Evolutionary conservation across 2,329 filamentous ascomycete species (phyloP).

Genomic region (Scytalidium sp.): DNA sequence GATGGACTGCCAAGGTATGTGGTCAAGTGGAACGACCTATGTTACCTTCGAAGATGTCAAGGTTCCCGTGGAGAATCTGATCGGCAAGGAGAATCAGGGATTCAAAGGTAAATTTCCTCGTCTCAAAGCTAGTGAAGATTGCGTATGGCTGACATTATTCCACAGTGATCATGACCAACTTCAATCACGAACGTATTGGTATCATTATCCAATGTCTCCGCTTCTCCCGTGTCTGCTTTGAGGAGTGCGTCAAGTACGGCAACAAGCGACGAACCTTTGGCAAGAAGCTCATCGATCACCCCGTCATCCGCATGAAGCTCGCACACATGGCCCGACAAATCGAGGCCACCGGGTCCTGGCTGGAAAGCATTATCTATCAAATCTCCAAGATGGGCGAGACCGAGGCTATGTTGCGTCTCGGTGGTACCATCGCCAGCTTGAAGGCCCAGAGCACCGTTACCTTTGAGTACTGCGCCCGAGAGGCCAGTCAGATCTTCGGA

Average conservation of each 20-base stretch:
- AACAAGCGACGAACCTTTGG: constrained; percentile 97
- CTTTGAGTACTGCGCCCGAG: constrained; percentile 96
- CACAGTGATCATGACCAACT: constrained; percentile 96
- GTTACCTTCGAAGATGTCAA: constrained; percentile 99
- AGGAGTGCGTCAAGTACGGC: constrained; percentile 94
- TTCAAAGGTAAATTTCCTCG: constrained; percentile 64
- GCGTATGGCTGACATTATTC: constrained; percentile 11
- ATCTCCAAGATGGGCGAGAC: constrained; percentile 90
- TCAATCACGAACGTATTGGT: constrained; percentile 98
- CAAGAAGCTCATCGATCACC: constrained; percentile 82
- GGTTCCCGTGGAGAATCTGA: constrained; percentile 97
- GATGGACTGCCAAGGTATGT: constrained; percentile 99
- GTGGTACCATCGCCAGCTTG: constrained; percentile 86
- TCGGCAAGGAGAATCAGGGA: constrained; percentile 96
- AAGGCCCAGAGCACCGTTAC: constrained; percentile 94
- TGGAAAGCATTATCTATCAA: constrained; percentile 93
- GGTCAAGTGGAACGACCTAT: constrained; percentile 93
- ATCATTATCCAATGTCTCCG: constrained; percentile 97
- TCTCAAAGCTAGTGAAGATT: neutral
- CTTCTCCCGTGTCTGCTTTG: constrained; percentile 95
- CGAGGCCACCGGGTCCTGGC: constrained; percentile 94
- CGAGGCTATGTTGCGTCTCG: constrained; percentile 93
- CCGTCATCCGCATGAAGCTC: constrained; percentile 95
- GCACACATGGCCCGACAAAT: constrained; percentile 98
- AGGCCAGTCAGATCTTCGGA: constrained; percentile 96